phyloP scores from a whole-genome alignment of 305 asterid species.

The Fraxinus angustifolia region DNA sequence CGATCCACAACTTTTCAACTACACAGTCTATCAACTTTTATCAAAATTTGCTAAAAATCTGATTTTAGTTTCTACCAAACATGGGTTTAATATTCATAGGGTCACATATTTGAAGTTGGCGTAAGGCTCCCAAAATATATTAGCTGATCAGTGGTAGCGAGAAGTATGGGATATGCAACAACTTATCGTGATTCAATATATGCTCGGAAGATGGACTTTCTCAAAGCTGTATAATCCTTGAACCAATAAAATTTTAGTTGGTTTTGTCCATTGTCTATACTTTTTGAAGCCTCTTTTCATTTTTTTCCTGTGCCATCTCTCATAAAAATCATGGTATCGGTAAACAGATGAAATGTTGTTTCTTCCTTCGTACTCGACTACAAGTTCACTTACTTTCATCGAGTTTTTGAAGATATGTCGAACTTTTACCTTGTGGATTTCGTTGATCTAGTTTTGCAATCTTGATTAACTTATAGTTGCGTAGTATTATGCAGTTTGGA shows the following conservation, averaged over 20 bases:
- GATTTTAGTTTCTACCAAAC: too few species aligned
- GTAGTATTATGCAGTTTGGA: neutral
- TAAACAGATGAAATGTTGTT: neutral
- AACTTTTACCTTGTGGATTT: neutral
- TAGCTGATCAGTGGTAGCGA: neutral
- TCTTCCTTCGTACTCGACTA: neutral
- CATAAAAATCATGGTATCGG: neutral
- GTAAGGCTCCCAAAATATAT: too few species aligned
- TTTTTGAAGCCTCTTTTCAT: neutral
- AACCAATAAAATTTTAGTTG: constrained; percentile 1
- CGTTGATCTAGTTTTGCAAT: constrained; percentile 10
- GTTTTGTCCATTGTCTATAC: neutral
- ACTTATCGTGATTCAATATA: constrained; percentile 85
- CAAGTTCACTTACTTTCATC: neutral
- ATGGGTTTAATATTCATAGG: too few species aligned
- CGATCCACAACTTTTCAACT: too few species aligned
- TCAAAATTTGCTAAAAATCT: too few species aligned
- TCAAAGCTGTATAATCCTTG: too few species aligned
- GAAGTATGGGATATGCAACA: constrained; percentile 42
- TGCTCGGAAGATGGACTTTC: constrained; percentile 68
- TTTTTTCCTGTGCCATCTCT: neutral
- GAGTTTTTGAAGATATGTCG: neutral
- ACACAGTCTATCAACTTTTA: too few species aligned
- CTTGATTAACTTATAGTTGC: neutral
- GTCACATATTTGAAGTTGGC: too few species aligned